phyloP scores from a whole-genome alignment of 164 flowering plant genomes.

The Magnolia sinica region DNA sequence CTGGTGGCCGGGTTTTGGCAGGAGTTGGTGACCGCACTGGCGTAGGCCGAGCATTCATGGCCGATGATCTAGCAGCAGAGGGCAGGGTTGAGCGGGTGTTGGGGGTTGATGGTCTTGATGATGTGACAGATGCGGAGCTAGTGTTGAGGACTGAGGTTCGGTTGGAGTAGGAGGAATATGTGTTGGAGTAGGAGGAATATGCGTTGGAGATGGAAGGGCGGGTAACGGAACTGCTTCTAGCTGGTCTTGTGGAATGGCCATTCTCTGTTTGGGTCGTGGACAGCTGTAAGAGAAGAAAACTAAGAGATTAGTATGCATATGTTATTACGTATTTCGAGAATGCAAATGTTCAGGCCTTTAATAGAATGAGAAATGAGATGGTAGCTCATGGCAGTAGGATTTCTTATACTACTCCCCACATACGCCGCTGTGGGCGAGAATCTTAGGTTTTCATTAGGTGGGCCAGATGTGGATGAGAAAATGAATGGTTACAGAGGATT shows the following conservation, averaged over 20 bases:
- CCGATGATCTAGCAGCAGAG: conserved; percentile 59
- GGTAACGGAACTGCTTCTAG: conserved; percentile 86
- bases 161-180: conserved; percentile 22
- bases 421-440: background rate
- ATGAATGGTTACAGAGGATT: background rate
- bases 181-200: conserved; percentile 24
- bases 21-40: conserved; percentile 72
- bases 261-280: conserved; percentile 72
- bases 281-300: conserved; percentile 47
- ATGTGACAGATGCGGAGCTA: conserved; percentile 85
- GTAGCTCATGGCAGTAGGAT: background rate
- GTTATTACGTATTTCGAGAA: too few relatives aligned
- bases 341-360: background rate
- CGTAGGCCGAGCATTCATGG: conserved; percentile 59
- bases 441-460: background rate
- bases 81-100: conserved; percentile 44
- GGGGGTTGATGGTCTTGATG: conserved; percentile 84
- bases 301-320: background rate
- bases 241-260: conserved; percentile 48
- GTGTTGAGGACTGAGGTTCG: conserved; percentile 73
- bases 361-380: too few relatives aligned
- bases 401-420: background rate
- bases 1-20: conserved; percentile 54
- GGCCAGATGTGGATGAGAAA: background rate
- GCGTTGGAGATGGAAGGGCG: conserved; percentile 62